phyloP scores from a whole-genome alignment of 768 basidiomycete genomes.

The Trametes cubensis region DNA sequence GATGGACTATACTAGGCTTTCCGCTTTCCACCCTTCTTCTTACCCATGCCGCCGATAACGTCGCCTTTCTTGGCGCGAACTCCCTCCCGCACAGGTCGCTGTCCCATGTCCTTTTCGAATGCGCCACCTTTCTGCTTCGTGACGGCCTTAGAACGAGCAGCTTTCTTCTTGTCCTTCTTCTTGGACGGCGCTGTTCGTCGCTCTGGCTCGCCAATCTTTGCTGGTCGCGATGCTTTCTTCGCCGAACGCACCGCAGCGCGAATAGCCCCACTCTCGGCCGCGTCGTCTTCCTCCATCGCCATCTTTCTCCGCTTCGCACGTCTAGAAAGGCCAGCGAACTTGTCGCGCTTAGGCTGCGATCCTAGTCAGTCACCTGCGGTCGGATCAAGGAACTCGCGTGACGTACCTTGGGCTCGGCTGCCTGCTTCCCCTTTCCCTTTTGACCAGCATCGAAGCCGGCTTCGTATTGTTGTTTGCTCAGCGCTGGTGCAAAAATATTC shows the following conservation, averaged over 20 bases:
- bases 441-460: slow-evolving; percentile 44
- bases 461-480: slow-evolving; percentile 79
- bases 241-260: slow-evolving; percentile 83
- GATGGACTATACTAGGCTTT: slow-evolving; percentile 30
- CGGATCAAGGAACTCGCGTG: slow-evolving; percentile 5
- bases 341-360: slow-evolving; percentile 71
- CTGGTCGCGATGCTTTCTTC: slow-evolving; percentile 75
- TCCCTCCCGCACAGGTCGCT: slow-evolving; percentile 54
- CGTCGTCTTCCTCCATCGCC: slow-evolving; percentile 78
- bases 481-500: slow-evolving; percentile 45
- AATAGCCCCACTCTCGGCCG: slow-evolving; percentile 53
- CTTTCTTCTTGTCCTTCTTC: slow-evolving; percentile 30
- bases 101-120: slow-evolving; percentile 66
- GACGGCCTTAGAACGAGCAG: slow-evolving; percentile 29
- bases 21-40: slow-evolving; percentile 51
- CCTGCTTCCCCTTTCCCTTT: slow-evolving; percentile 44
- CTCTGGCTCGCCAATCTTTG: slow-evolving; percentile 70
- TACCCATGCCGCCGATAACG: slow-evolving; percentile 50
- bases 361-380: slow-evolving; percentile 9
- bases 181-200: slow-evolving; percentile 36
- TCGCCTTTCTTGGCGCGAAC: slow-evolving; percentile 67
- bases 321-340: slow-evolving; percentile 82
- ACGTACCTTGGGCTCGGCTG: slow-evolving; percentile 39
- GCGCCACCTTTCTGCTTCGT: slow-evolving; percentile 41
- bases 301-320: slow-evolving; percentile 86